Base-by-base conservation (phyloP, 2,329 filamentous ascomycete species). In the Fusarium sublunatum region DNA sequence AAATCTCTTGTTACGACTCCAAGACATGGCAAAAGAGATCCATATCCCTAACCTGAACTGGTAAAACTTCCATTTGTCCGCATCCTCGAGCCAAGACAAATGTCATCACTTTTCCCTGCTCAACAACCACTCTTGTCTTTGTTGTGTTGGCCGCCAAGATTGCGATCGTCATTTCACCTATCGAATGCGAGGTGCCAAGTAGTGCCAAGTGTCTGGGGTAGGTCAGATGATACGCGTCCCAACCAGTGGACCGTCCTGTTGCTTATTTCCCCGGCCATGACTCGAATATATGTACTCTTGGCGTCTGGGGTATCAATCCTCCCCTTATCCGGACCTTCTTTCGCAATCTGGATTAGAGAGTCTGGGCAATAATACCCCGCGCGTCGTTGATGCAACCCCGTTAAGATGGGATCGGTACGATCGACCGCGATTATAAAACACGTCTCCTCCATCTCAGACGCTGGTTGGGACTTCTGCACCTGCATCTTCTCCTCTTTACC, bases 351-450 rank as follows among this genome's bases (percentile, higher is more conserved):
- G 57, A 60, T 48, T 60, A 60, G 55, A 55, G 48, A 39, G 55
- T 61, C 57, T 60, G 57, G 57, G 55, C 57, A 60, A 55, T 60
- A 42, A 43, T 60, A 61, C 57, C 57, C 55, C 56, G 42, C 55
- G 42, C 57, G 38, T 45, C 39, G 3, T 32, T 34, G 26, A 10
- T 60, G 57, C 55, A 60, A 40, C 56, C 57, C 38, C 36, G 26
- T 22, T 6, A 29, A 35, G 29, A 48, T 32, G 42, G 31, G 24
- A 34, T 19, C 19, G 36, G 12, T 22, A 13, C 24, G 36, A 38
- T 38, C 19, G 36, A 11, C 36, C 13, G 19, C 19, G n/a, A 31
- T 36, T 60, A 60, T 60, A 60, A 60, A 60, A 46, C 29, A 59
- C 48, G 32, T 36, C 32, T 28, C n/a, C 9, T 12, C 32, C 48